Evolutionary conservation across 2,329 filamentous ascomycete genomes (phyloP).

Genomic region (Ascochyta viciae-villosae): DNA sequence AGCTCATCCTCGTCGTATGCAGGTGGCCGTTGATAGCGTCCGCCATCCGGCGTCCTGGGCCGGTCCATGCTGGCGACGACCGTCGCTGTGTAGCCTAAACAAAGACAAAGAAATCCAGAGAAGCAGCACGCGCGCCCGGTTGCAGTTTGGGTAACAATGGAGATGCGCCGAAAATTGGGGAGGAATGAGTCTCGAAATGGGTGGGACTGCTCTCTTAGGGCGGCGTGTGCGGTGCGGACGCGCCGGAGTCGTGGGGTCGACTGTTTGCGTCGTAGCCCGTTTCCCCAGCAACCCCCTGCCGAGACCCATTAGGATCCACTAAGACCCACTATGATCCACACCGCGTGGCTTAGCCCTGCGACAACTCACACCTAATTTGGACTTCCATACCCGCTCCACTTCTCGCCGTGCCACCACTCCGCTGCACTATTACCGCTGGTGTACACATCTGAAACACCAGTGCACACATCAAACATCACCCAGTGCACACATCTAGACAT

Average conservation of each 20-base stretch:
- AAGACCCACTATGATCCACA: neutral
- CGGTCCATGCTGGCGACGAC: constrained; percentile 42
- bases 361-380: constrained; percentile 8
- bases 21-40: constrained; percentile 52
- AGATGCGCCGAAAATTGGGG: constrained; percentile 20
- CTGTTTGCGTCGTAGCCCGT: neutral
- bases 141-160: constrained; percentile 18
- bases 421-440: neutral
- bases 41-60: constrained; percentile 42
- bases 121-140: neutral
- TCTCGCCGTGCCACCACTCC: constrained; percentile 1
- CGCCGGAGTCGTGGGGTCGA: constrained; percentile 1
- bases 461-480: neutral
- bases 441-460: constrained; percentile 8
- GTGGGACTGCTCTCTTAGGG: constrained; percentile 17
- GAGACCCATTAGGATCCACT: no score
- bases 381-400: constrained; percentile 1
- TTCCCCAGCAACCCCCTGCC: neutral
- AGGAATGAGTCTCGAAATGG: constrained; percentile 25
- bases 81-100: constrained; percentile 12
- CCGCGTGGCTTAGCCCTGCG: constrained; percentile 14
- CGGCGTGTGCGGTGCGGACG: constrained; percentile 11
- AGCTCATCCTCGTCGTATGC: constrained; percentile 54
- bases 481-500: no score
- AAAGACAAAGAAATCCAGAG: constrained; percentile 1